Percentiles rank a stretch among this genome's conserved stretches.
phyloP scores from a whole-genome alignment of 2,329 filamentous ascomycete species.

The Botrytis fabae region DNA sequence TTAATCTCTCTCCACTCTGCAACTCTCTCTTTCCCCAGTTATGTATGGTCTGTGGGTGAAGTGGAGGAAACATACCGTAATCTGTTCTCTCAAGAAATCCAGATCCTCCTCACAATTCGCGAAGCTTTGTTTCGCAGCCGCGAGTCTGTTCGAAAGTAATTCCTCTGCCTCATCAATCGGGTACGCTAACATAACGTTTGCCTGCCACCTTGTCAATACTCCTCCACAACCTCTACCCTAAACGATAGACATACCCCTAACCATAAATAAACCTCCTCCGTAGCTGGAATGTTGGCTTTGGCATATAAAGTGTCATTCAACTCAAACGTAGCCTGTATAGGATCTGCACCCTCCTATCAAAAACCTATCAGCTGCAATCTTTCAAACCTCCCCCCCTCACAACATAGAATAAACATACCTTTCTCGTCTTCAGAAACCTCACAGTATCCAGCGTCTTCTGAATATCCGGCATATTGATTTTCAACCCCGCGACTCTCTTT shows the following conservation, averaged over 20 bases:
- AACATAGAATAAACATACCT: slow-evolving; percentile 49
- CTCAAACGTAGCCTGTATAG: slow-evolving; percentile 91
- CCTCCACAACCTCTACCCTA: not conserved
- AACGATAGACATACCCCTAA: slow-evolving; percentile 66
- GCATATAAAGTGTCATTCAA: slow-evolving; percentile 95
- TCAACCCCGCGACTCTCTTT: slow-evolving; percentile 74
- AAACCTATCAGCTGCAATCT: slow-evolving; percentile 26
- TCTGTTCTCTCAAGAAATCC: slow-evolving; percentile 93
- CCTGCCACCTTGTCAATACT: slow-evolving; percentile 49
- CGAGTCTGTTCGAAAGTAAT: slow-evolving; percentile 74
- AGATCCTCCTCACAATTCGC: slow-evolving; percentile 93
- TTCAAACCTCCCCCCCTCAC: not conserved
- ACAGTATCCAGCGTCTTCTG: slow-evolving; percentile 94
- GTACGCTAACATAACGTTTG: slow-evolving; percentile 97
- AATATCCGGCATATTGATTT: slow-evolving; percentile 96
- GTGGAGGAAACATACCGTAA: slow-evolving; percentile 66
- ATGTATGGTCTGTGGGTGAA: not conserved
- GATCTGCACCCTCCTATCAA: slow-evolving; percentile 50
- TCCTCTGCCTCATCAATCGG: slow-evolving; percentile 83
- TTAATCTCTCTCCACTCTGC: slow-evolving; percentile 7
- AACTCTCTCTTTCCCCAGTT: not conserved
- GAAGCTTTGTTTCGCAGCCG: slow-evolving; percentile 75
- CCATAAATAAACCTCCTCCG: slow-evolving; percentile 95
- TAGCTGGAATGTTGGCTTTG: slow-evolving; percentile 77
- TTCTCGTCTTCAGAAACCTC: slow-evolving; percentile 74